Base-by-base conservation (phyloP, 106 monocot genomes). In the Cymbidium sinense region DNA sequence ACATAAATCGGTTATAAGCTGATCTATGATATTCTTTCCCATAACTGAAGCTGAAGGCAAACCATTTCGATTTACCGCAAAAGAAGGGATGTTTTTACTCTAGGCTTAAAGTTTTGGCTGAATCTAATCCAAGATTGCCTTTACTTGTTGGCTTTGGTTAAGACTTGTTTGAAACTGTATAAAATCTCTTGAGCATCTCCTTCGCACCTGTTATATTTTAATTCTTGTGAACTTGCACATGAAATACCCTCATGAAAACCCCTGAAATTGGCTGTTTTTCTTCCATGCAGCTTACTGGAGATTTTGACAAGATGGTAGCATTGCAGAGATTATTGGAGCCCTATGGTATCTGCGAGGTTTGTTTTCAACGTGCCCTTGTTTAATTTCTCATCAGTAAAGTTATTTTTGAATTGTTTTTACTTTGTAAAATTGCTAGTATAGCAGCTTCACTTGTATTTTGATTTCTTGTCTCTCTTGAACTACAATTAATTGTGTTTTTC, bases 261-360 rank as follows among this genome's bases (percentile, higher is more conserved):
- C 34, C 19, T 79, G 79, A 52, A 20, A 55, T 43, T 37, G 10
- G 34, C n/a, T 43, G 44, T 70, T 71, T 7, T 70, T 37, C 70
- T 85, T 74, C 36, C 77, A 78, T 81, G 70, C 72, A 98, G 98
- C 85, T 94, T 74, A 76, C 94, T 44, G 96, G 96, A 52, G 96
- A 98, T 85, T 83, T 94, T 78, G 78, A 94, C 76, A 98, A 94
- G 85, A 94, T 98, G 87, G 92, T 91, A 70, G 96, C 92, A 33
- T 77, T 98, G 43, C 96, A 98, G 77, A 89, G 90, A 81, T 80
- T 94, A 65, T 81, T 98, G 87, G 96, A 94, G 65, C 96, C 91
- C 4, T 98, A 87, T 72, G 96, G 94, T 80, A 98, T 98, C 11
- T 98, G 94, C 43, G 96, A 98, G 96, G 96, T 94, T 83, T 78